Conservation (phyloP, 495 filamentous ascomycete species). For the Letharia lupina region DNA sequence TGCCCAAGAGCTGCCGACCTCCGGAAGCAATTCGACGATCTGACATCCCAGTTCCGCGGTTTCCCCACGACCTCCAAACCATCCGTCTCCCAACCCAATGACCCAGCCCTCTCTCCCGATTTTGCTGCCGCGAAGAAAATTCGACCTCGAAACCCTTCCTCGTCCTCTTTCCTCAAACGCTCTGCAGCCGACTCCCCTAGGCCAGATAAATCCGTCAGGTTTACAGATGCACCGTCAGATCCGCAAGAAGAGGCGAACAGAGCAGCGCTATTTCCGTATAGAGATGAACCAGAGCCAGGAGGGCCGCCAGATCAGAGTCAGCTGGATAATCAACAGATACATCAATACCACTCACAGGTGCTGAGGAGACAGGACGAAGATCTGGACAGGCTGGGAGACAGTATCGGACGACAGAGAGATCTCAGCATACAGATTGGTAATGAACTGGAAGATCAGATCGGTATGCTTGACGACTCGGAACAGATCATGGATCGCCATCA, state of each 20-base stretch:
- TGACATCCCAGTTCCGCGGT: constrained; percentile 55
- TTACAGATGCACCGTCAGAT: constrained; percentile 60
- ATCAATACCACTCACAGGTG: constrained; percentile 70
- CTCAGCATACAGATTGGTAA: constrained; percentile 93
- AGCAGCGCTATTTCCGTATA: constrained; percentile 58
- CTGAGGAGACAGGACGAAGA: constrained; percentile 85
- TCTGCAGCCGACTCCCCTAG: constrained; percentile 32
- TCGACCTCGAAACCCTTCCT: constrained; percentile 31
- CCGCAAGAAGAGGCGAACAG: constrained; percentile 46
- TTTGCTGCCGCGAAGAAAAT: constrained; percentile 53
- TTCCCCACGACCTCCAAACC: constrained; percentile 41
- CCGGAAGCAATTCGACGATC: constrained; percentile 48
- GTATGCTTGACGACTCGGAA: constrained; percentile 84
- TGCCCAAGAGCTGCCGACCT: constrained; percentile 28
- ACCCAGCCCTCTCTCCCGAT: constrained; percentile 55
- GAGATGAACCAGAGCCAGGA: constrained; percentile 44
- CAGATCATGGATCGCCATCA: constrained; percentile 72
- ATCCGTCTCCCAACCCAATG: constrained; percentile 54
- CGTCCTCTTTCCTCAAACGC: constrained; percentile 38
- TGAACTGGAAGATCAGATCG: constrained; percentile 83
- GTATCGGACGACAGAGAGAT: constrained; percentile 86
- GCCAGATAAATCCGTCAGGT: constrained; percentile 78
- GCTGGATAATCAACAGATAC: constrained; percentile 77
- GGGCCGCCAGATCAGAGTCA: constrained; percentile 57
- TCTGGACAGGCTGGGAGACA: constrained; percentile 75